Evolutionary conservation across 1,284 basidiomycete genomes (phyloP), one percentile per base, ranked within the genome.

Genomic region (Phellinidium pouzarii): DNA sequence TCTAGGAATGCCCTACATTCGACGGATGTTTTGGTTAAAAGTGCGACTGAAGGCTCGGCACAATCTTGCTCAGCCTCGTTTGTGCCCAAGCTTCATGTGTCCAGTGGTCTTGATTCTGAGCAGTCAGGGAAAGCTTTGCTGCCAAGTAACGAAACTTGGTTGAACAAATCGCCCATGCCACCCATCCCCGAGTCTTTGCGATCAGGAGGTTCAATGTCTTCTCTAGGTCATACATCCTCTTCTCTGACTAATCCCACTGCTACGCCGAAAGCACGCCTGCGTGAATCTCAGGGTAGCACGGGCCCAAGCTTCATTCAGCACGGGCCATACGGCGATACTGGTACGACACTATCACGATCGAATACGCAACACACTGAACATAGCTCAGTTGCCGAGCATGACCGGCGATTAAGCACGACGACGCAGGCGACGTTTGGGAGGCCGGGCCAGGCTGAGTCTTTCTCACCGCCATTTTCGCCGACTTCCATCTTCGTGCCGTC

Each of bases 181-280:
- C 36, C 53, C 11, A 54, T 54, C 36, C 53, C 53, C 8, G 53
- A 54, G 44, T 50, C 53, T 20, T 40, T 47, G 23, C 38, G 29
- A 11, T 54, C 53, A n/a, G 48, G 26, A n/a, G n/a, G n/a, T n/a
- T 50, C 48, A 20, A 22, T 23, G 11, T 44, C 42, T 19, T 34
- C 42, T 12, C 19, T 42, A 9, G 34, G 26, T 8, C 50, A 23
- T 17, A 9, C 27, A 3, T 8, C 41, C 23, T 25, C 34, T 9
- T 23, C 53, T 5, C 14, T 37, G 22, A 36, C 14, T 14, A 27
- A 49, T 19, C 9, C 31, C 22, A 20, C 31, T 14, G 14, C 44
- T 3, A n/a, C 31, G 8, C 42, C 48, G 23, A 2, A 42, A 14
- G 53, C 53, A 9, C 31, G 11, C 9, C 48, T 54, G n/a, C 47